These are phyloP conservation scores for Talaromyces borbonicus DNA, from an alignment of 495 filamentous ascomycete species.

Conservation along the genomic window DNA sequence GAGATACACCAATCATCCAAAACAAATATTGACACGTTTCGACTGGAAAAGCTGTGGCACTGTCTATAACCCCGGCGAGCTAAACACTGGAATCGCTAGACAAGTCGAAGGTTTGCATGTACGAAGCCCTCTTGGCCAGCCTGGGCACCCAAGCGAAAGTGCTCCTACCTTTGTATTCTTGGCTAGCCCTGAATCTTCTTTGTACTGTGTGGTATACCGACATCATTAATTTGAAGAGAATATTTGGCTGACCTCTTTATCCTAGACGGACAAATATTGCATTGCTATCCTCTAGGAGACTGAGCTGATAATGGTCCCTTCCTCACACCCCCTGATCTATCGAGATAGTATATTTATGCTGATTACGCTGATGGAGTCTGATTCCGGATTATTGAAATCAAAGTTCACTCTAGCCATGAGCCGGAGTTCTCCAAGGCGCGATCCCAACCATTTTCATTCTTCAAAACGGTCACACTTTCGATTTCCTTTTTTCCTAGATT, in stretches of 20 bases:
- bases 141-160: conserved; percentile 53
- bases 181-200: conserved; percentile 42
- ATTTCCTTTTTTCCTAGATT: conserved; percentile 34
- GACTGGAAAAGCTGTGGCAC: conserved; percentile 38
- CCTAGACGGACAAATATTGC: conserved; percentile 42
- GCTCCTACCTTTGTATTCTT: conserved; percentile 55
- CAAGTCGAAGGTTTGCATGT: conserved; percentile 40
- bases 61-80: conserved; percentile 51
- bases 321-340: not conserved
- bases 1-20: not conserved
- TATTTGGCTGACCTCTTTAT: conserved; percentile 1
- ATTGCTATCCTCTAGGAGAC: conserved; percentile 37
- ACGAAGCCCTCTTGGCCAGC: conserved; percentile 34
- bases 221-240: not conserved
- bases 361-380: too few relatives aligned
- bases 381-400: too few relatives aligned
- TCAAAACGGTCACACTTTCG: conserved; percentile 34
- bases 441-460: conserved; percentile 38
- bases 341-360: too few relatives aligned
- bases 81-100: conserved; percentile 35
- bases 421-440: conserved; percentile 27
- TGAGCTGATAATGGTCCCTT: conserved; percentile 4
- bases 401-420: conserved; percentile 27
- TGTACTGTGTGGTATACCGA: conserved; percentile 33
- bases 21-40: not conserved